Evolutionary conservation across 1,284 basidiomycete species (phyloP), one percentile per base, ranked within the genome.

Genomic region (Fomitopsis schrenkii): DNA sequence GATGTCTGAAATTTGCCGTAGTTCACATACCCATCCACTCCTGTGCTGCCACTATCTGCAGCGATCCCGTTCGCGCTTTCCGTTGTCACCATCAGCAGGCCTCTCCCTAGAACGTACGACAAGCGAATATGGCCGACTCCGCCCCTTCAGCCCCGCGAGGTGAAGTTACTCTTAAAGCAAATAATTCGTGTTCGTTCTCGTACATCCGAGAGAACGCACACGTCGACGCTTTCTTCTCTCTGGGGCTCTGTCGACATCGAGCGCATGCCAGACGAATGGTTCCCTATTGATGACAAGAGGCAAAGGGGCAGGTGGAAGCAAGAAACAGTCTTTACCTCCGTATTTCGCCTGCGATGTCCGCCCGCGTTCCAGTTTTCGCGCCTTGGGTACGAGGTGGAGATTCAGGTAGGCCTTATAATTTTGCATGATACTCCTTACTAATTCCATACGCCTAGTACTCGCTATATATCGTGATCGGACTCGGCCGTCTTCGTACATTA

Each of bases 31-130:
- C 61, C 61, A 8, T n/a, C 56, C 22, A 44, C 64, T 12, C 22
- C 52, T 8, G 48, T 36, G 17, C 59, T 64, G 15, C 68, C 67
- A 2, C 55, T 68, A n/a, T 60, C 62, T 33, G 65, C 68, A 1
- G 44, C 60, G 3, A 67, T 69, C 22, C 68, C 68, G 3, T 63
- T 67, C 57, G 54, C 57, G 8, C 52, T 69, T 2, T 62, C 56
- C 15, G 53, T 69, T n/a, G 40, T 58, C n/a, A 69, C 67, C 2
- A 42, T 60, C n/a, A 60, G 63, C 19, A 66, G 64, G 44, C 53
- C 61, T 9, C 58, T 59, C 41, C 64, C 62, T 36, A 44, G 42
- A 9, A 41, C 52, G 6, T 64, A 65, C 7, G 61, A 60, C 22
- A 59, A 57, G 40, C 50, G 14, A 48, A 38, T 66, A 2, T 69